A percentile compares a stretch with the other conserved stretches of the same genome.
Evolutionary conservation across 129 eudicot genomes (phyloP).

Genomic region (Mikania micrantha): DNA sequence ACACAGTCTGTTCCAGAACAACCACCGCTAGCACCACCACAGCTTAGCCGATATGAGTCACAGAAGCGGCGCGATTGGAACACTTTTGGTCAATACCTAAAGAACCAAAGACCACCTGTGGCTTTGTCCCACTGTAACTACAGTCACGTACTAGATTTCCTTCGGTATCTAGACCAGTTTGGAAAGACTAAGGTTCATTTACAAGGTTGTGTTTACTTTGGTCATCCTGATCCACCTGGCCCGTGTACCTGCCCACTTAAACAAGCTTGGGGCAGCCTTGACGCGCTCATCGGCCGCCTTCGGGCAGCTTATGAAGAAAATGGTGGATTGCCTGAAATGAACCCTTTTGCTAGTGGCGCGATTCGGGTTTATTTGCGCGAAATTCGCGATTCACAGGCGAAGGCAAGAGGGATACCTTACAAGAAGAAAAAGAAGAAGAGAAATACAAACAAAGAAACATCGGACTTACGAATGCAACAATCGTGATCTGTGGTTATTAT

Average conservation of each 20-base stretch:
- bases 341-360: conserved; percentile 67
- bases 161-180: conserved; percentile 59
- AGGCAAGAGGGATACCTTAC: conserved; percentile 62
- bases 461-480: conserved; percentile 34
- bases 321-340: conserved; percentile 58
- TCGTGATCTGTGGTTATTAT: conserved; percentile 25
- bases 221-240: conserved; percentile 69
- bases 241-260: conserved; percentile 69
- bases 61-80: conserved; percentile 82
- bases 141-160: conserved; percentile 55
- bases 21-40: conserved; percentile 19
- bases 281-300: conserved; percentile 62
- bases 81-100: conserved; percentile 68
- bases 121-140: conserved; percentile 54
- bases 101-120: conserved; percentile 64
- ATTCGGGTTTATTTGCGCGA: conserved; percentile 59
- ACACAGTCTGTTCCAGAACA: conserved; percentile 15
- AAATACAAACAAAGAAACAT: conserved; percentile 33
- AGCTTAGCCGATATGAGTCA: conserved; percentile 60
- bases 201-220: conserved; percentile 56
- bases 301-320: conserved; percentile 73
- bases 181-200: conserved; percentile 78
- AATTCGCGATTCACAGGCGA: conserved; percentile 64
- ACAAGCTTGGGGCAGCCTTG: conserved; percentile 86
- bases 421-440: conserved; percentile 72